phyloP scores from a whole-genome alignment of 345 rosid genomes.

The Lepidium africanum region DNA sequence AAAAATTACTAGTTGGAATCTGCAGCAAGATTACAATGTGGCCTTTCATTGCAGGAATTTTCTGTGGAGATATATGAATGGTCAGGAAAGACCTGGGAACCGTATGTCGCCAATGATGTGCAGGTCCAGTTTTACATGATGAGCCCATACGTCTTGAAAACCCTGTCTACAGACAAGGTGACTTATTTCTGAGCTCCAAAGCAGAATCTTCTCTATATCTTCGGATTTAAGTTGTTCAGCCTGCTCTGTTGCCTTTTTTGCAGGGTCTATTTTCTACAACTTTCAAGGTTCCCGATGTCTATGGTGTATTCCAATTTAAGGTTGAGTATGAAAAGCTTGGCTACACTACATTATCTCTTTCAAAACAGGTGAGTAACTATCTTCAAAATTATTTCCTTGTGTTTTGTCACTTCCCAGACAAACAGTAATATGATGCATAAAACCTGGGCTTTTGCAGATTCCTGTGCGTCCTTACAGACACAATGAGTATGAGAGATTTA shows the following conservation, averaged over 20 bases:
- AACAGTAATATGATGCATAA: not conserved
- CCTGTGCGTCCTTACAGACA: conserved; percentile 66
- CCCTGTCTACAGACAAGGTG: conserved; percentile 51
- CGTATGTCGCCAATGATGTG: conserved; percentile 56
- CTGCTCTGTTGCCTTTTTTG: conserved; percentile 7
- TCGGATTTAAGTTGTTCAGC: not conserved
- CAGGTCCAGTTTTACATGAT: conserved; percentile 76
- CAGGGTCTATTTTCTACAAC: conserved; percentile 60
- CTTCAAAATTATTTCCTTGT: not conserved
- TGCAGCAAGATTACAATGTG: not conserved
- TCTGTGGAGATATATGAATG: conserved; percentile 57
- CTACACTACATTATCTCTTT: conserved; percentile 55
- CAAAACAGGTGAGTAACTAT: conserved; percentile 47
- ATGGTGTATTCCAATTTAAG: conserved; percentile 74
- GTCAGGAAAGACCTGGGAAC: conserved; percentile 72
- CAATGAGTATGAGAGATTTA: conserved; percentile 66
- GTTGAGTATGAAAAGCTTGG: conserved; percentile 66
- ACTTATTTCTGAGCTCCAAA: not conserved
- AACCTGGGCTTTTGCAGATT: conserved; percentile 34
- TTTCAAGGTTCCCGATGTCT: conserved; percentile 71
- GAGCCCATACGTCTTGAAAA: conserved; percentile 68
- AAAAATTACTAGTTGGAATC: not conserved
- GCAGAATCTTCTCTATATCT: not conserved
- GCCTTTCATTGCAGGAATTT: conserved; percentile 37
- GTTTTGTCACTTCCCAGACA: not conserved